These are phyloP conservation scores for Lumnitzera racemosa DNA, from an alignment of 345 rosid species.

Conservation along the genomic window DNA sequence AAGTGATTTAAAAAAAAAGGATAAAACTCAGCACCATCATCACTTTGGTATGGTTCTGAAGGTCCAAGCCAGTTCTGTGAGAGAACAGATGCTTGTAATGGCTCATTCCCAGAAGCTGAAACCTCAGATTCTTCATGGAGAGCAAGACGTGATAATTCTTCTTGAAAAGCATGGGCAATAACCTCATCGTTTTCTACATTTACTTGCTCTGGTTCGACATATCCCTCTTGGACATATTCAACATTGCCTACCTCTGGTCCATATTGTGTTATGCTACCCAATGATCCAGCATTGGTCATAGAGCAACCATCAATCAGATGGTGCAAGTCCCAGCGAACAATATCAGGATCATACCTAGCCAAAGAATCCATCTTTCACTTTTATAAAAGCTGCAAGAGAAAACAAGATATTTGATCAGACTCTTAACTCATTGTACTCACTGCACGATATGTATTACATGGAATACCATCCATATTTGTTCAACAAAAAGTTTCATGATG, in stretches of 20 bases:
- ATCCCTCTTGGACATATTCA: slow-evolving; percentile 52
- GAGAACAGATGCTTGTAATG: slow-evolving; percentile 37
- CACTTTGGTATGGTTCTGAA: slow-evolving; percentile 11
- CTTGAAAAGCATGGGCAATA: slow-evolving; percentile 69
- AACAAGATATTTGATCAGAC: too few relatives aligned
- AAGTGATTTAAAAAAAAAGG: neutral
- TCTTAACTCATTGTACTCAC: too few relatives aligned
- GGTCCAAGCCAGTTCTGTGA: slow-evolving; percentile 54
- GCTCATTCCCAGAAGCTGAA: slow-evolving; percentile 12
- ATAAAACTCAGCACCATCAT: slow-evolving; percentile 19
- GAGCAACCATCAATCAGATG: slow-evolving; percentile 51
- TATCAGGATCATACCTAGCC: slow-evolving; percentile 56
- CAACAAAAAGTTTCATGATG: too few relatives aligned
- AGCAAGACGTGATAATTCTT: slow-evolving; percentile 61
- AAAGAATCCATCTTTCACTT: slow-evolving; percentile 11
- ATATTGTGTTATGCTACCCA: slow-evolving; percentile 37
- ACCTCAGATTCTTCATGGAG: slow-evolving; percentile 43
- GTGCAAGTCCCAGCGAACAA: slow-evolving; percentile 66
- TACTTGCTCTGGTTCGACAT: slow-evolving; percentile 21
- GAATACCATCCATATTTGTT: too few relatives aligned
- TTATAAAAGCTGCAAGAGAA: too few relatives aligned
- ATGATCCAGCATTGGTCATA: slow-evolving; percentile 45
- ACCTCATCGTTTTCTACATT: slow-evolving; percentile 65
- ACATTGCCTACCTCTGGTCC: slow-evolving; percentile 35
- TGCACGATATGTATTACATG: too few relatives aligned